Conservation (phyloP, 2,329 filamentous ascomycete species). For the Colletotrichum orbiculare region DNA sequence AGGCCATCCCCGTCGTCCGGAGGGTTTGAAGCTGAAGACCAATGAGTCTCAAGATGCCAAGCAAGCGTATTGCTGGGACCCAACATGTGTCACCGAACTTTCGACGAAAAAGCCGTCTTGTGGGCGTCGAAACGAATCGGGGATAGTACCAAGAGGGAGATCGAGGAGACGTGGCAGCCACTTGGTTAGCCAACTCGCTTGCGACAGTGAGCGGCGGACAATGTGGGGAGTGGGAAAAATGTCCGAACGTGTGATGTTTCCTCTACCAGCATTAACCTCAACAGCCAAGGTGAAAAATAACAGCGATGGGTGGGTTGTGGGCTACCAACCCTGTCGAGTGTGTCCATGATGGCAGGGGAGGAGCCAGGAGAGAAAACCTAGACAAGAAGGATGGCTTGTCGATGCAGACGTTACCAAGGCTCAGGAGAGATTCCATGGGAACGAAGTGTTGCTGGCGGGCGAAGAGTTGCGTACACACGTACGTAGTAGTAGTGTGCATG, state of each 20-base stretch:
- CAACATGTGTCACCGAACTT: slow-evolving; percentile 29
- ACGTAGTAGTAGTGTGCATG: too few species aligned
- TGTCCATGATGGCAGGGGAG: slow-evolving; percentile 6
- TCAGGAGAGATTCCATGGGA: background rate
- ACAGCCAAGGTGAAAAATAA: background rate
- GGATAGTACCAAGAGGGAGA: background rate
- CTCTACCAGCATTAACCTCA: slow-evolving; percentile 26
- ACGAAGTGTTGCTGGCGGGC: too few species aligned
- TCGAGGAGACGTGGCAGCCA: background rate
- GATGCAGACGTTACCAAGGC: slow-evolving; percentile 2
- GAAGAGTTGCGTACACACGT: too few species aligned
- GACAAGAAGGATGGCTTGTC: background rate
- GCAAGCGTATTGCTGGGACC: slow-evolving; percentile 22
- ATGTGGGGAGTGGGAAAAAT: slow-evolving; percentile 12
- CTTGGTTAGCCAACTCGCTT: slow-evolving; percentile 6
- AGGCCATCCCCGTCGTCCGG: slow-evolving; percentile 15
- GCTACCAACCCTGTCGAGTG: slow-evolving; percentile 15
- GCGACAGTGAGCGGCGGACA: background rate
- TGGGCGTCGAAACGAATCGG: slow-evolving; percentile 30
- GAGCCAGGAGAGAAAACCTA: slow-evolving; percentile 4
- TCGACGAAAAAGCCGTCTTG: slow-evolving; percentile 26
- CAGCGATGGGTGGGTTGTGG: slow-evolving; percentile 24
- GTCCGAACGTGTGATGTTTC: slow-evolving; percentile 35
- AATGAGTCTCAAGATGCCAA: slow-evolving; percentile 35
- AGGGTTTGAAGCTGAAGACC: slow-evolving; percentile 32